Percentiles rank a stretch among this genome's conserved stretches.
These are phyloP conservation scores for Ophiocordyceps unilateralis DNA, from an alignment of 2,329 filamentous ascomycete genomes.

Conservation along the genomic window DNA sequence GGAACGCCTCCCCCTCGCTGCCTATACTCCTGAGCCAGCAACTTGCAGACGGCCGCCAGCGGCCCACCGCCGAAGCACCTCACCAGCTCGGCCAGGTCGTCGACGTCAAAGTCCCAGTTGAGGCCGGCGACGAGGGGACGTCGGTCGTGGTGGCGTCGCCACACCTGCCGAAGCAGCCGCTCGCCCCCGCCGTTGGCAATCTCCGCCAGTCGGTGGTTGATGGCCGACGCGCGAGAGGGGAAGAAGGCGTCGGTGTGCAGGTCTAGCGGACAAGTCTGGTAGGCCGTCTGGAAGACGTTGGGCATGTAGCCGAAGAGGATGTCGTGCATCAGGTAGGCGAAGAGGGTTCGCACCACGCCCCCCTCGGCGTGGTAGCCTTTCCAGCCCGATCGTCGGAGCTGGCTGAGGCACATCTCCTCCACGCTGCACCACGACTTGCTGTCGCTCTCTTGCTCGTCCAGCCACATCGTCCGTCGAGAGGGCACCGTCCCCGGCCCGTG, in stretches of 20 bases:
- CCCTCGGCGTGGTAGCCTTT: constrained; percentile 92
- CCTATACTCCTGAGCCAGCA: constrained; percentile 88
- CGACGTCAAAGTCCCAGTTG: constrained; percentile 71
- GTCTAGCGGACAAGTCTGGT: constrained; percentile 86
- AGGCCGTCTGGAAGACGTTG: constrained; percentile 92
- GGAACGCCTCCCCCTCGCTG: constrained; percentile 76
- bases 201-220: constrained; percentile 71
- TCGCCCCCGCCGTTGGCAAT: constrained; percentile 70
- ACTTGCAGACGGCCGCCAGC: constrained; percentile 72
- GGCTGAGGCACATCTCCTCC: constrained; percentile 82
- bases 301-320: constrained; percentile 84
- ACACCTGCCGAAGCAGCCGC: constrained; percentile 47
- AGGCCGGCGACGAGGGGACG: constrained; percentile 81
- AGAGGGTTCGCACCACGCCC: constrained; percentile 79
- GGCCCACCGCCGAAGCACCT: constrained; percentile 64
- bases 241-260: constrained; percentile 89
- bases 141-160: constrained; percentile 48
- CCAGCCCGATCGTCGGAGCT: constrained; percentile 71
- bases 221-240: constrained; percentile 67
- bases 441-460: constrained; percentile 54
- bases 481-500: constrained; percentile 29
- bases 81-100: constrained; percentile 66
- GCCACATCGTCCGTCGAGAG: constrained; percentile 68
- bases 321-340: constrained; percentile 83
- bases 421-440: constrained; percentile 56